These are phyloP conservation scores for Orbilia quercus DNA, from an alignment of 2,329 filamentous ascomycete species.

Conservation along the genomic window DNA sequence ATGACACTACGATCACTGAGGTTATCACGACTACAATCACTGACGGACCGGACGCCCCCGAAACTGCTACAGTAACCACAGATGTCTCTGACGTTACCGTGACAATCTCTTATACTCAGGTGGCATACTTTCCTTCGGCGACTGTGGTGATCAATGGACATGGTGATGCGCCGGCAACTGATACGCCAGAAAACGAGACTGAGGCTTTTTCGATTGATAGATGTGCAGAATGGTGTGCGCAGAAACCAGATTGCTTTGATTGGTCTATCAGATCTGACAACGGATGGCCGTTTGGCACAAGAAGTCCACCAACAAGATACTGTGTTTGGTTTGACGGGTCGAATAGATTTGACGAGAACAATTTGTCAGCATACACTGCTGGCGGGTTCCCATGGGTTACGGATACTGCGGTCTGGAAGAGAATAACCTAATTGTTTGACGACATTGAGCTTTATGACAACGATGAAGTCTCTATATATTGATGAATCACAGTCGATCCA, in stretches of 20 bases:
- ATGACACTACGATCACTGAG: slow-evolving; percentile 5
- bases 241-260: slow-evolving; percentile 29
- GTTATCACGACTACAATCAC: not conserved
- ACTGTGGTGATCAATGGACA: slow-evolving; percentile 16
- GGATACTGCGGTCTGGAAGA: slow-evolving; percentile 32
- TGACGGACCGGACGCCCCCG: not conserved
- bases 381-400: slow-evolving; percentile 32
- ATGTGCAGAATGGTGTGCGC: slow-evolving; percentile 28
- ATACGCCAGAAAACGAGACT: slow-evolving; percentile 18
- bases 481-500: too few relatives aligned
- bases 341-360: slow-evolving; percentile 13
- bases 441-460: not conserved
- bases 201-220: slow-evolving; percentile 24
- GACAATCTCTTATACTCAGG: slow-evolving; percentile 32
- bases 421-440: not conserved
- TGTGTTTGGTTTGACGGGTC: slow-evolving; percentile 24
- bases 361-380: slow-evolving; percentile 4
- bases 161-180: slow-evolving; percentile 22
- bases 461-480: too few relatives aligned
- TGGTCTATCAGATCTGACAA: slow-evolving; percentile 33
- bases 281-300: slow-evolving; percentile 21
- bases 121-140: slow-evolving; percentile 24
- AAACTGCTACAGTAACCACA: not conserved
- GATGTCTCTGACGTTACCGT: not conserved
- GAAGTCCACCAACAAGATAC: slow-evolving; percentile 29